Conservation (phyloP, 192 early-diverging fungal genomes). For the Oehlia diaphana region DNA sequence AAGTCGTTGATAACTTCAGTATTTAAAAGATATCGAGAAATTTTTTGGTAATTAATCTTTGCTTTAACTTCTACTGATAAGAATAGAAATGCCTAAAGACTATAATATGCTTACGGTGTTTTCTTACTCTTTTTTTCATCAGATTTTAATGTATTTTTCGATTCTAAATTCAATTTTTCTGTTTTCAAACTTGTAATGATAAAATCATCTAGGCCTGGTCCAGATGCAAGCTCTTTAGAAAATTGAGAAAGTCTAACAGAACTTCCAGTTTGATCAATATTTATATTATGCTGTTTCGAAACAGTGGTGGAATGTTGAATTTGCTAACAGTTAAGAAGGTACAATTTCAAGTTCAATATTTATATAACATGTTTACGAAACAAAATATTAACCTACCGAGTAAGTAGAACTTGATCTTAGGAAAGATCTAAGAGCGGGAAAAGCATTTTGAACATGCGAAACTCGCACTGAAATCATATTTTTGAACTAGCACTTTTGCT, state of each 20-base stretch:
- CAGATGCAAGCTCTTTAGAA: conserved; percentile 44
- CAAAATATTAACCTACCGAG: not conserved
- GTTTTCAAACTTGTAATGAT: conserved; percentile 34
- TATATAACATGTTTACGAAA: not conserved
- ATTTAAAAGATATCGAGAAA: not conserved
- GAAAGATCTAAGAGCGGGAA: not conserved
- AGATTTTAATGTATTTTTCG: not conserved
- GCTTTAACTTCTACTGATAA: not conserved
- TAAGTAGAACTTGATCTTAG: not conserved
- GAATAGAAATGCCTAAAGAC: not conserved
- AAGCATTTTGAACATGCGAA: not conserved
- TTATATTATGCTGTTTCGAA: not conserved
- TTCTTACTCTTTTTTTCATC: not conserved
- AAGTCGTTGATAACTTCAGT: conserved; percentile 60
- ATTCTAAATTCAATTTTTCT: not conserved
- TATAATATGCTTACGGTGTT: not conserved
- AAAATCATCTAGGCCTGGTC: conserved; percentile 58
- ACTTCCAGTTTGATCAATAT: not conserved
- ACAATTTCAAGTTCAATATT: not conserved
- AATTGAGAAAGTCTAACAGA: conserved; percentile 42
- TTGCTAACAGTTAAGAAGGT: not conserved
- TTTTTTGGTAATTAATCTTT: not conserved
- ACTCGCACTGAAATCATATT: not conserved
- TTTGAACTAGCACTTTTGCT: not conserved
- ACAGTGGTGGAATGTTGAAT: not conserved